Conservation (phyloP, 345 rosid species). For the Durio zibethinus region DNA sequence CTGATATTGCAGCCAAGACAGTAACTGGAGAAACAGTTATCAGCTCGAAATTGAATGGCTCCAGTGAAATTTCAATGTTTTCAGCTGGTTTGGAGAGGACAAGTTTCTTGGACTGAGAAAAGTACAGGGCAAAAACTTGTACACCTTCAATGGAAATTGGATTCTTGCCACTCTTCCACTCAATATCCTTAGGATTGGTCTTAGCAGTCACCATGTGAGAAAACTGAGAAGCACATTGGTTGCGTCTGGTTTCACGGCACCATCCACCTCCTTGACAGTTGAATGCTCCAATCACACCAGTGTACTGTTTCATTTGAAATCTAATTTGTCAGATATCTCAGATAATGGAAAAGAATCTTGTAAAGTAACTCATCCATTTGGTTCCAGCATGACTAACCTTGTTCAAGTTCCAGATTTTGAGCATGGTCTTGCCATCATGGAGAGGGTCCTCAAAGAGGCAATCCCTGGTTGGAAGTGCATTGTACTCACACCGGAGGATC, state of each 20-base stretch:
- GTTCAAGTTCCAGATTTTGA: conserved; percentile 97
- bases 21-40: conserved; percentile 69
- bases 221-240: conserved; percentile 63
- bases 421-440: conserved; percentile 98
- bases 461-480: conserved; percentile 91
- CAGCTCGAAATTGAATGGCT: conserved; percentile 84
- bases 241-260: conserved; percentile 74
- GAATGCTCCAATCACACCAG: conserved; percentile 81
- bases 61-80: conserved; percentile 50
- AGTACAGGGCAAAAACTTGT: conserved; percentile 59
- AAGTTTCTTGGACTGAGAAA: conserved; percentile 64
- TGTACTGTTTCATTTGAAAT: conserved; percentile 40
- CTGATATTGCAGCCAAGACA: conserved; percentile 31
- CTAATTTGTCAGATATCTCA: neutral
- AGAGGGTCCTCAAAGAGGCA: conserved; percentile 88
- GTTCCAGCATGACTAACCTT: conserved; percentile 42
- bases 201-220: conserved; percentile 50
- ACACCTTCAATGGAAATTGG: conserved; percentile 66
- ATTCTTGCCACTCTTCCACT: conserved; percentile 74
- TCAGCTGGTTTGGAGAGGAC: conserved; percentile 51
- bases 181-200: conserved; percentile 59
- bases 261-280: conserved; percentile 99
- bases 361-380: neutral
- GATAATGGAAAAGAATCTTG: neutral
- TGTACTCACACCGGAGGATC: conserved; percentile 71